Conservation (phyloP, 768 basidiomycete genomes). For the Tylopilus vinaceipallidus region DNA sequence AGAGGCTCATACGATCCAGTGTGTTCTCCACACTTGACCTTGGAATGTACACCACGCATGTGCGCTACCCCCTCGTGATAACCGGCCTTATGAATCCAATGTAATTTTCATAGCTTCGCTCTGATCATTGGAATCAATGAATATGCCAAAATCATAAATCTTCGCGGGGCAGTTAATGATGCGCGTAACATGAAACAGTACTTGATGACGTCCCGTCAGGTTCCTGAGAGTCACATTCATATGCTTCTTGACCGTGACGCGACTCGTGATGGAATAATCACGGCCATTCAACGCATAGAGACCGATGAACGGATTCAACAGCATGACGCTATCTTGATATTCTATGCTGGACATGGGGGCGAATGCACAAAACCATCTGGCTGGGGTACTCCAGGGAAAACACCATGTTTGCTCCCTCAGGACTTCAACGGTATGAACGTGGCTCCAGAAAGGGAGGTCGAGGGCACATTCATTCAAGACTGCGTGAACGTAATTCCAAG, state of each 20-base stretch:
- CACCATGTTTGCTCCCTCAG: too few species aligned
- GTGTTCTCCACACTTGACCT: too few species aligned
- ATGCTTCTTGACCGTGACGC: constrained; percentile 39
- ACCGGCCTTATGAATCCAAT: too few species aligned
- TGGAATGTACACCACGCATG: too few species aligned
- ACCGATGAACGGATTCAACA: constrained; percentile 23
- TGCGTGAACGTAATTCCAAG: constrained; percentile 40
- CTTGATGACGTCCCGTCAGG: constrained; percentile 27
- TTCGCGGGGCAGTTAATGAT: constrained; percentile 39
- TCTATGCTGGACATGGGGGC: constrained; percentile 45
- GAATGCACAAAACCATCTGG: constrained; percentile 29
- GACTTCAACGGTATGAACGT: too few species aligned
- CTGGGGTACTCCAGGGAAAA: constrained; percentile 12
- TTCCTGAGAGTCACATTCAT: constrained; percentile 34
- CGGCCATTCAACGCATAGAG: constrained; percentile 20
- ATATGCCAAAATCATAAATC: constrained; percentile 30
- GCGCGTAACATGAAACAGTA: constrained; percentile 38
- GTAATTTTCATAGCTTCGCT: constrained; percentile 24
- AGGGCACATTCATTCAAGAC: constrained; percentile 35
- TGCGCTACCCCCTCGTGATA: too few species aligned
- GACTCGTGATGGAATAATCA: constrained; percentile 35
- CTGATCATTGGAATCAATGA: constrained; percentile 44
- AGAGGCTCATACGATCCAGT: too few species aligned
- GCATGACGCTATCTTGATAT: constrained; percentile 39
- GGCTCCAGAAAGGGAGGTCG: constrained; percentile 23